Conservation (phyloP, 345 rosid species). For the Gossypium bickii region DNA sequence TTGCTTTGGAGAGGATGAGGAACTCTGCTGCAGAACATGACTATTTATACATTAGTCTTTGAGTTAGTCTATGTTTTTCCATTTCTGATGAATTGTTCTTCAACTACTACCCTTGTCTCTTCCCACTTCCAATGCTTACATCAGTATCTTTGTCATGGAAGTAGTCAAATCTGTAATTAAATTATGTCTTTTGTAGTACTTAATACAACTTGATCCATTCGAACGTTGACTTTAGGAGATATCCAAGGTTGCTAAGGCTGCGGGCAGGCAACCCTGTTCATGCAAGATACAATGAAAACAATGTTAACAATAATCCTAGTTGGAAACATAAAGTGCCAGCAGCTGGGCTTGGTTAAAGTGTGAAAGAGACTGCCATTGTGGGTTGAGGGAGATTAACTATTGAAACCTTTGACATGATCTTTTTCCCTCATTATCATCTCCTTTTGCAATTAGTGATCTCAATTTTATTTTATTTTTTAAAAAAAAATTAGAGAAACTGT, state of each 20-base stretch:
- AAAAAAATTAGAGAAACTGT: too few relatives aligned
- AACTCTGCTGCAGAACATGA: background rate
- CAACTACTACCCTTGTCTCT: background rate
- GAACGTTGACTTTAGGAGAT: background rate
- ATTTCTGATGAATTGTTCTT: background rate
- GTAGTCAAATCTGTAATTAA: too few relatives aligned
- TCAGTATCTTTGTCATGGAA: too few relatives aligned
- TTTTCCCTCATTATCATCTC: background rate
- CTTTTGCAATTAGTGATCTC: background rate
- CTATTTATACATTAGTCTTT: constrained; percentile 6
- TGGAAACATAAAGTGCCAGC: background rate
- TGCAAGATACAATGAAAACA: background rate
- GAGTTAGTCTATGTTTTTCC: background rate
- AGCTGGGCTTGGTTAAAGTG: too few relatives aligned
- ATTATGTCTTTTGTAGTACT: too few relatives aligned
- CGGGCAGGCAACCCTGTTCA: background rate
- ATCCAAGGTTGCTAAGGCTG: background rate
- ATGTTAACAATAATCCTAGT: background rate
- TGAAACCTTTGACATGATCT: background rate
- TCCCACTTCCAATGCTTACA: background rate
- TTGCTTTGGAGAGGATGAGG: constrained; percentile 1
- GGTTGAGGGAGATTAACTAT: background rate
- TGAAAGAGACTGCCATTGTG: background rate
- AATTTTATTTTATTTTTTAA: too few relatives aligned
- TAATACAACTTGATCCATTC: background rate